phyloP scores from a whole-genome alignment of 495 filamentous ascomycete genomes.

The Jackrogersella multiformis region DNA sequence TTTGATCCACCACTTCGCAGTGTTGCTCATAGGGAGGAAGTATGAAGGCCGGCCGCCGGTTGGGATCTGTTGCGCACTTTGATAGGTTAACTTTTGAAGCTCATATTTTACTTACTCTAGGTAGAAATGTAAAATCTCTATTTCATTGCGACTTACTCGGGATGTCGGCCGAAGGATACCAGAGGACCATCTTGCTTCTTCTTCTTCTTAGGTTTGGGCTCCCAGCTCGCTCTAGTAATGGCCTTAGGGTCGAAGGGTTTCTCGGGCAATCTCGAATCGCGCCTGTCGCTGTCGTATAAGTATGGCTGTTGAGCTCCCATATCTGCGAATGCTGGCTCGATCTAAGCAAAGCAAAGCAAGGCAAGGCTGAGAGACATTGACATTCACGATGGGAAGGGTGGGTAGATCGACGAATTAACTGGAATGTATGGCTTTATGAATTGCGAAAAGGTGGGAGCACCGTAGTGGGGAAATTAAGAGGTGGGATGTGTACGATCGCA shows the following conservation, averaged over 20 bases:
- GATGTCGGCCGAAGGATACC: constrained; percentile 81
- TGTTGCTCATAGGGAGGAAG: constrained; percentile 70
- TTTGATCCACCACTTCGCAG: constrained; percentile 74
- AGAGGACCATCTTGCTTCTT: constrained; percentile 77
- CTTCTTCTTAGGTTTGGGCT: constrained; percentile 62
- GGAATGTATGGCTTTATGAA: constrained; percentile 40
- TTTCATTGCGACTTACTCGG: constrained; percentile 79
- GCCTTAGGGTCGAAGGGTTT: constrained; percentile 82
- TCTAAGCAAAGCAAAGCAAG: too few relatives aligned
- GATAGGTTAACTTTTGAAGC: constrained; percentile 34
- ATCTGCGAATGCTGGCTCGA: constrained; percentile 30
- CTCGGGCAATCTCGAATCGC: constrained; percentile 59
- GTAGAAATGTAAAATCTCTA: too few relatives aligned
- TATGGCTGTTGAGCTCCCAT: constrained; percentile 71
- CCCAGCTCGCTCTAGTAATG: constrained; percentile 75
- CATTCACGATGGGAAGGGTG: constrained; percentile 29
- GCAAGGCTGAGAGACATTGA: constrained; percentile 37
- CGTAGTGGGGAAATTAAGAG: constrained; percentile 26
- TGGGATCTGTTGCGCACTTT: constrained; percentile 49
- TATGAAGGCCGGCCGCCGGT: constrained; percentile 42
- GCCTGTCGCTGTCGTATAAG: constrained; percentile 70
- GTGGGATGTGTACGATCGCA: constrained; percentile 12
- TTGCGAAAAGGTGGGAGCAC: constrained; percentile 23
- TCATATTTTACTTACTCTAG: too few relatives aligned
- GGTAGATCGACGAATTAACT: constrained; percentile 22